Base-by-base conservation (phyloP, 768 basidiomycete species). In the Hygrocybe punicea region DNA sequence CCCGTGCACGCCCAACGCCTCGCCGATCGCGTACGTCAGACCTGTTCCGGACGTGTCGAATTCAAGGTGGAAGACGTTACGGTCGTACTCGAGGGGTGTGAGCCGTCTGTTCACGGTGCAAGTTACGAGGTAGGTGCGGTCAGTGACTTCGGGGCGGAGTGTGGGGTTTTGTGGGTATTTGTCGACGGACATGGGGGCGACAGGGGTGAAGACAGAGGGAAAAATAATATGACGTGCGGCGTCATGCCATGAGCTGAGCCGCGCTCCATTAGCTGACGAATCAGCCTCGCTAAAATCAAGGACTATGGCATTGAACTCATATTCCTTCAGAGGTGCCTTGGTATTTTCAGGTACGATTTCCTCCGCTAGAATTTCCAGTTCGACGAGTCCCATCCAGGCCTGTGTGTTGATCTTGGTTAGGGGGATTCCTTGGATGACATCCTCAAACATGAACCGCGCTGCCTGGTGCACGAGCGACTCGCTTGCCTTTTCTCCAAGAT, bases 1-100 rank as follows among this genome's bases (percentile, higher is more conserved):
- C 6, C 97, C 97, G 69, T 99, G 94, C 42, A 98, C 80, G 44
- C 95, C 97, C 39, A 99, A 85, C 11, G 97, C 97, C 73, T 98
- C 97, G 56, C 97, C 97, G 55, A 98, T 93, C 35, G 84, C 86
- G 71, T 99, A 99, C 73, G 89, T 93, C 60, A 99, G 81, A 8
- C 94, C 94, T 21, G 97, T 99, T 33, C 91, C 91, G 24, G 82
- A 76, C 2, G 91, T 93, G 69, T 94, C 85, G 68, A 99, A 95
- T 76, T 98, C 97, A 63, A 99, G 81, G 75, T 99, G 97, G 80
- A 98, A 98, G 33, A 99, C 94, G 73, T 99, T 98, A 63, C 97
- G 91, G 72, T 98, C 90, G 74, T 99, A 99, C 60, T 96, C 93
- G 62, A 84, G 72, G 33, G 97, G 97, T 1, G 97, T 98, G 48